These are phyloP conservation scores for Russula brevipes DNA, from an alignment of 768 basidiomycete genomes.

Conservation along the genomic window DNA sequence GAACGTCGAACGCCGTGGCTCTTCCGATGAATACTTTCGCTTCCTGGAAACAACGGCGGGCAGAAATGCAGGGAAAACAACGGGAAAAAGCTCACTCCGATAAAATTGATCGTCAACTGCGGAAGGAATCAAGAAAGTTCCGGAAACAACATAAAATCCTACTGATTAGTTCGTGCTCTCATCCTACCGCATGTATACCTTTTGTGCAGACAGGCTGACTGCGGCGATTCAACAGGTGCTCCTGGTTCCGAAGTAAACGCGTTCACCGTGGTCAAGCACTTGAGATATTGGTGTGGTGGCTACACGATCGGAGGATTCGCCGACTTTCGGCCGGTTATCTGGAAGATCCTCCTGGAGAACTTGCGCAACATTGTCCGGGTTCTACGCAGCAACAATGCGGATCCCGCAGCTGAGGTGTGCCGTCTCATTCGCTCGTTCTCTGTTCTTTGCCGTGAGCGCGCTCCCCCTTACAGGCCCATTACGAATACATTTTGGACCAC, in stretches of 20 bases:
- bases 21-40: background rate
- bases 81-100: conserved; percentile 51
- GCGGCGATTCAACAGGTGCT: conserved; percentile 1
- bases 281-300: background rate
- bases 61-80: background rate
- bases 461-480: background rate
- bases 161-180: conserved; percentile 62
- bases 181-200: background rate
- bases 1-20: conserved; percentile 25
- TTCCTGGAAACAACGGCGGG: background rate
- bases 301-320: conserved; percentile 42
- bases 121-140: conserved; percentile 75
- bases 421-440: background rate
- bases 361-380: background rate
- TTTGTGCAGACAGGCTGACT: background rate
- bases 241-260: conserved; percentile 1
- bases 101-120: conserved; percentile 73
- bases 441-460: background rate
- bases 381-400: too few species aligned
- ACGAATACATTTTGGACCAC: conserved; percentile 1
- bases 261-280: background rate
- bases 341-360: conserved; percentile 5
- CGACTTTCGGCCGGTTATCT: conserved; percentile 1
- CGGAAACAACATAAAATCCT: conserved; percentile 79
- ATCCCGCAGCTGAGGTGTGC: background rate